Evolutionary conservation across 345 rosid genomes (phyloP).

Genomic region (Syzygium aqueum): DNA sequence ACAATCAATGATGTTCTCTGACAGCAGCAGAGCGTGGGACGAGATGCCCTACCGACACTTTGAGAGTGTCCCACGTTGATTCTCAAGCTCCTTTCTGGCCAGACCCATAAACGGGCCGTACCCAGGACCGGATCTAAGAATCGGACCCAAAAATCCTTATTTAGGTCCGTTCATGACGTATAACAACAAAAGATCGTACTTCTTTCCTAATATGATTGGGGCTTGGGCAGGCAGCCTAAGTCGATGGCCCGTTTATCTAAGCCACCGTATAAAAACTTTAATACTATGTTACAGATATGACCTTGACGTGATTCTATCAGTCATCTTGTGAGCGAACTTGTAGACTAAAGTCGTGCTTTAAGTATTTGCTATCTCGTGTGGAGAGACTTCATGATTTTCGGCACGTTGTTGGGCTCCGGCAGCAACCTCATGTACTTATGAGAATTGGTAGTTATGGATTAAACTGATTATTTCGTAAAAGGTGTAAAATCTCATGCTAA

Average conservation of each 20-base stretch:
- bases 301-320: neutral
- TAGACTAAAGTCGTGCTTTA: no score
- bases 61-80: neutral
- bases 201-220: neutral
- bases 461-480: no score
- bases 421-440: no score
- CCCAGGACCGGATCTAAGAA: neutral
- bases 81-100: neutral
- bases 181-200: neutral
- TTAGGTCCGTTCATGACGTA: neutral
- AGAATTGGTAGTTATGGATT: no score
- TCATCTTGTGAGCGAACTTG: neutral
- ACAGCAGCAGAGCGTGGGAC: neutral
- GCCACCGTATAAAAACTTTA: neutral
- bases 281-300: neutral
- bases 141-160: neutral
- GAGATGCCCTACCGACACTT: neutral
- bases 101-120: neutral
- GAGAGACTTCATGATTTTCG: no score
- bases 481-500: no score
- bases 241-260: neutral
- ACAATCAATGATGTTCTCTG: neutral
- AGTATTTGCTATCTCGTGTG: no score
- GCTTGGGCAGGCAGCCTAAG: neutral
- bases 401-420: no score